Evolutionary conservation across 2,329 filamentous ascomycete genomes (phyloP).

Genomic region (Teratosphaeria zuluensis): DNA sequence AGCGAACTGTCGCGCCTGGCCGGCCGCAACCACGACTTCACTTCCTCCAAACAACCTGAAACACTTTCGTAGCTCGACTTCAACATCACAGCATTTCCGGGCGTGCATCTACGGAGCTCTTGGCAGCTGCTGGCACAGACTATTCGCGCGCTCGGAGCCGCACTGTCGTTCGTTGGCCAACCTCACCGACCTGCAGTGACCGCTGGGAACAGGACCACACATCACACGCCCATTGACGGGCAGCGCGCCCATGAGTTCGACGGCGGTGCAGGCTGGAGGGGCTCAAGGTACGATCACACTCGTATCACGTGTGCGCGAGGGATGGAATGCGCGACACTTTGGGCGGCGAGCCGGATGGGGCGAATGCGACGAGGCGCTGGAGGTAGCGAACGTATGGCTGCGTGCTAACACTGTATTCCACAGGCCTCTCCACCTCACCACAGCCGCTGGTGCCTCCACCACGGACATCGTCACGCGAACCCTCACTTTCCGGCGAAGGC

Average conservation of each 20-base stretch:
- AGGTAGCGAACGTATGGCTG: neutral
- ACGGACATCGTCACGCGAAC: slow-evolving; percentile 10
- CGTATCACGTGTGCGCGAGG: neutral
- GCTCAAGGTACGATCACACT: slow-evolving; percentile 3
- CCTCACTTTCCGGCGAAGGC: slow-evolving; percentile 6
- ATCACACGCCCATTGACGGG: neutral
- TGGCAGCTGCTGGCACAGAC: neutral
- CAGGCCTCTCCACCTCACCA: slow-evolving; percentile 14
- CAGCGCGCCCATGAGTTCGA: neutral
- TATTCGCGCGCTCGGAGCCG: neutral
- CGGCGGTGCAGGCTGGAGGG: neutral
- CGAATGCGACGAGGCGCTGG: neutral
- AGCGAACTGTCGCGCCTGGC: neutral
- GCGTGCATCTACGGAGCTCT: neutral
- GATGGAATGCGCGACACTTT: slow-evolving; percentile 1
- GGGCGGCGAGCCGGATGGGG: neutral
- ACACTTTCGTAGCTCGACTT: neutral
- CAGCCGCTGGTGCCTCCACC: slow-evolving; percentile 14
- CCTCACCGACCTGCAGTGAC: neutral
- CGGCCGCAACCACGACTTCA: neutral
- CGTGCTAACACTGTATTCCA: neutral
- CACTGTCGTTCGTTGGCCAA: neutral
- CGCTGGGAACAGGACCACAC: neutral
- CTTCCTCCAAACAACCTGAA: neutral
- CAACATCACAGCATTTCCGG: neutral